Evolutionary conservation across 352 stramenopile genomes (phyloP), one percentile per base, ranked within the genome.

Genomic region (Phytophthora quininea): DNA sequence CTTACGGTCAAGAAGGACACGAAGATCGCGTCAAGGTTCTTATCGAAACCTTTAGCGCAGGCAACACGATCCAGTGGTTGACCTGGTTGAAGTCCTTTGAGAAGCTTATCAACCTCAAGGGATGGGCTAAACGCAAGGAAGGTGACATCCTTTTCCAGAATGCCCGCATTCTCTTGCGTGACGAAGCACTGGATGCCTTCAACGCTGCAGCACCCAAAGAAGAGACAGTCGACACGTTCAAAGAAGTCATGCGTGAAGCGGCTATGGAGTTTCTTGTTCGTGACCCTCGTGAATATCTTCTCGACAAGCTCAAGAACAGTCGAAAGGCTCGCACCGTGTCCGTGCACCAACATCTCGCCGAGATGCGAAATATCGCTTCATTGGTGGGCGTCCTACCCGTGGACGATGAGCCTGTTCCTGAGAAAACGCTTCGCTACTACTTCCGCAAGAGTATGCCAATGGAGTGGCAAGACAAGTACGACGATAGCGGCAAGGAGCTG

Each of bases 11-110:
- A 1, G 27, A 51, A 31, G 30, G 33, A 4, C 3, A 51, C 43
- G 54, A 42, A 12, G 54, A 61, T 37, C 43, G 54, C 38, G 45
- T 61, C 4, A 53, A 61, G 31, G 29, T 52, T 15, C 14, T 19
- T 19, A 42, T 53, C 40, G 48, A 43, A n/a, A 61, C 40, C 27
- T 61, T 56, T 14, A 33, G 46, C n/a, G 7, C 46, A 15, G 46
- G 46, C 5, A n/a, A 32, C 46, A 52, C 27, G 0, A 33, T 52
- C 8, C 35, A 30, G 33, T 1, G 52, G 52, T 27, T 58, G 4
- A 58, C 11, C 15, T 24, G 52, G 37, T 31, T 58, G 29, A 58
- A 58, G 35, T 58, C 52, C n/a, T 58, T 58, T 15, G 52, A 58
- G 52, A 15, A 31, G 5, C 52, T 55, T 4, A 55, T 46, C 19